Base-by-base conservation (phyloP, 352 stramenopile genomes). In the Pythium oligandrum region DNA sequence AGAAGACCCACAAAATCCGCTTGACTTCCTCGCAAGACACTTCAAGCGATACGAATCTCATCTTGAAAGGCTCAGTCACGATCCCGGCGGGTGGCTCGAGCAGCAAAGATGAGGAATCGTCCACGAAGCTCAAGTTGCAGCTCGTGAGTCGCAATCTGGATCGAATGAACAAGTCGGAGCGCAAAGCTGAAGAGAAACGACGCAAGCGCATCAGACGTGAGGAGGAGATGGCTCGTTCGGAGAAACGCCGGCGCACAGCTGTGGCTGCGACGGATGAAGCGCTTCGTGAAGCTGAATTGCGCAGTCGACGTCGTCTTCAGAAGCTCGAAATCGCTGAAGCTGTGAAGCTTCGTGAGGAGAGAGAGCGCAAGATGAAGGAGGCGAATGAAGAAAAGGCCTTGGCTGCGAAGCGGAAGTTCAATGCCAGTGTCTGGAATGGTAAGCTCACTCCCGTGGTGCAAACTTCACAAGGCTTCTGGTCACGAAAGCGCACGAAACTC, bases 101-200 rank as follows among this genome's bases (percentile, higher is more conserved):
- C n/a, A 57, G 43, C 8, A 69, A 64, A 48, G 55, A 58, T 12
- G 44, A 56, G 4, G 44, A 44, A 33, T 48, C 59, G 31, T 59
- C 59, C 12, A 88, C 78, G 2, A 76, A 78, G 2, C 55, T 91
- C 4, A 82, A 83, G 45, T 55, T 91, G 26, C 71, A 83, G 46
- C 68, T 89, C n/a, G 79, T 85, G 53, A 86, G 70, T 37, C 78
- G 78, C 44, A 87, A 75, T 37, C 61, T 88, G 53, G 77, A 89
- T 32, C 74, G 76, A 6, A 88, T 89, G 76, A 92, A 83, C 59
- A 94, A 94, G 36, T 82, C 77, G 43, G 82, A 93, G 61, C 84
- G 84, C 26, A 94, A 94, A 46, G 78, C 83, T 3, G 84, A 94
- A 66, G 83, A 94, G 55, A 90, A 90, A 56, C 70, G 77, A 6